Evolutionary conservation across 78 protist genomes (phyloP), one percentile per base, ranked within the genome.

Genomic region (Dictyostelium firmibasis): DNA sequence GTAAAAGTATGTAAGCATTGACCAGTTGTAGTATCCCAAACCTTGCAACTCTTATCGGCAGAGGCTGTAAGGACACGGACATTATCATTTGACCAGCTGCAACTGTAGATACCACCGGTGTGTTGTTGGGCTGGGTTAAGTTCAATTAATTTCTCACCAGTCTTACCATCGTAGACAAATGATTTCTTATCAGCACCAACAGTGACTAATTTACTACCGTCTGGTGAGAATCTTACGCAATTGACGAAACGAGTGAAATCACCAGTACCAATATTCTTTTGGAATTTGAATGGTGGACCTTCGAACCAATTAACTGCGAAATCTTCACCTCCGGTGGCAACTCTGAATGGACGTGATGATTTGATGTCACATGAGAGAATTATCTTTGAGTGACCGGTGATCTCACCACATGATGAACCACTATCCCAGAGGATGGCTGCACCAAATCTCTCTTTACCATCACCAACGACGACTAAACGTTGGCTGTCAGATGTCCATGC

Each of bases 231-330:
- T 75, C 98, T 87, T 41, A 97, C 97, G 70, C 97, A 87, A 97
- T 95, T 98, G 87, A 98, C 98, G 60, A 92, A 96, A 64, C 97
- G 92, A 9, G 79, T 85, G 92, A 86, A 93, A 27, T 86, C 98
- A 18, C 25, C 35, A 76, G 85, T 83, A 83, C 44, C 16, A 36
- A 81, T 60, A 38, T 69, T 20, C 62, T 96, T 82, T 78, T 75
- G 84, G 95, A 88, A 97, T 87, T 97, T 98, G 98, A 99, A 99
- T 36, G 99, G 99, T 18, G 99, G 99, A 84, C 92, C 93, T 72
- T 89, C 96, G 70, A 85, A 95, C 95, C 95, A 95, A 74, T 43
- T 75, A 87, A 36, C 87, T 1, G 25, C 20, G 53, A 74, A 64
- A 78, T 98, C 98, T 31, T 97, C 99, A 10, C 95, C 33, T 35